Base-by-base conservation (phyloP, 805 yeast genomes). In the Yarrowia sp. region DNA sequence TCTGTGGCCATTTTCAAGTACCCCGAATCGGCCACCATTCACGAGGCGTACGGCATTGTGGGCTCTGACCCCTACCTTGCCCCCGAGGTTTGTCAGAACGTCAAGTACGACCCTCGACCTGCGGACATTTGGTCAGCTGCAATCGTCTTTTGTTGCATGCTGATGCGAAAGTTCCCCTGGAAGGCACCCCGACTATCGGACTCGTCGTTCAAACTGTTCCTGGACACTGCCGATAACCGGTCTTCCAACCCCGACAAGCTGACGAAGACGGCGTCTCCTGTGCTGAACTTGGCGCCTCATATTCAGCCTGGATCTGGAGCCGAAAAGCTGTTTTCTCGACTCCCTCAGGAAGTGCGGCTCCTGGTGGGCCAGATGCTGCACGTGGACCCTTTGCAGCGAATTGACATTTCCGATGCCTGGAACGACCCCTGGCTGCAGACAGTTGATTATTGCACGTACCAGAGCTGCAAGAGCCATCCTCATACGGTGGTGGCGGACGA, bases 51-150 rank as follows among this genome's bases (percentile, higher is more conserved):
- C 45, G 98, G 98, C 14, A 83, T 93, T 22, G 96, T 93, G 11
- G 99, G 99, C 14, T 89, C 96, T 1, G 99, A 93, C 75, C 98
- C 99, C 1, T 93, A 93, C 73, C 78, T 93, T 67, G 95, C 98
- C 0, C 98, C 98, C 0, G 99, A 93, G 74, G 92, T 93, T 47
- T 81, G 93, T 65, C 73, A 77, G 18, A 77, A 77, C 63, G 68
- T 72, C 44, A 75, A 75, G 22, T 93, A 93, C 74, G 97, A 93
- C 74, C 95, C 98, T 17, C 83, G 95, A 61, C 86, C 88, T 6
- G 90, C 87, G 1, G 99, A 93, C 74, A 84, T 92, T 22, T 93
- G 99, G 99, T 90, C 97, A 0, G 79, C 90, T 63, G 98, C 96
- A 0, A 90, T 93, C 33, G 90, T 95, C 63, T 93, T 83, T 73